Conservation (phyloP, 257 asterid species). For the Agastache rugosa region DNA sequence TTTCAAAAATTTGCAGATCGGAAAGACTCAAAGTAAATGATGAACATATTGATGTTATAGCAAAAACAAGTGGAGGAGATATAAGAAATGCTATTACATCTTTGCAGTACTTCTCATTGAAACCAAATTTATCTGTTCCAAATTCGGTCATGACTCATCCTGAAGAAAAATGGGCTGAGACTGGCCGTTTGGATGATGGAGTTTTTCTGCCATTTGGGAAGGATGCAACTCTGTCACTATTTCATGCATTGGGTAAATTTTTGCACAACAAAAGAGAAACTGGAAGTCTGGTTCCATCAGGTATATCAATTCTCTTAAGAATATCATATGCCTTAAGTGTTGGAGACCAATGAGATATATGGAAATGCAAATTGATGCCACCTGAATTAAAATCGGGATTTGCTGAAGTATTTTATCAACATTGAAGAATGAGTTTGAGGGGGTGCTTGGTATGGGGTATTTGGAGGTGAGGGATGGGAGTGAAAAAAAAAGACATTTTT, state of each 20-base stretch:
- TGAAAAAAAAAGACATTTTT: no score
- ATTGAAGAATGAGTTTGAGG: no score
- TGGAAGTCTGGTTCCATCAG: constrained; percentile 54
- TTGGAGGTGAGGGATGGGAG: no score
- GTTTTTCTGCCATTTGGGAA: constrained; percentile 73
- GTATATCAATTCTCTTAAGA: constrained; percentile 42
- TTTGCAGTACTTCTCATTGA: constrained; percentile 79
- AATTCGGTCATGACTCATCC: constrained; percentile 35
- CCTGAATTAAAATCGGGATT: background rate
- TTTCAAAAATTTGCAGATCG: constrained; percentile 64
- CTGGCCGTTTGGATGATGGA: constrained; percentile 43
- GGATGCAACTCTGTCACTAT: constrained; percentile 82
- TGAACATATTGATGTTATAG: constrained; percentile 72
- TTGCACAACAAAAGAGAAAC: constrained; percentile 90
- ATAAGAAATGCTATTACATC: constrained; percentile 88
- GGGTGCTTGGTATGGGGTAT: no score
- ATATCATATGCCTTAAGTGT: constrained; percentile 3
- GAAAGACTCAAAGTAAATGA: constrained; percentile 66
- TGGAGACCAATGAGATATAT: constrained; percentile 12
- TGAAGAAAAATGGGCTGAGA: constrained; percentile 42
- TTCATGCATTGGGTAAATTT: constrained; percentile 96
- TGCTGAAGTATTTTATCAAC: no score
- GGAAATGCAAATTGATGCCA: constrained; percentile 28
- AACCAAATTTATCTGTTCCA: constrained; percentile 48
- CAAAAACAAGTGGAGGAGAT: constrained; percentile 92